Evolutionary conservation across 2,329 filamentous ascomycete genomes (phyloP).

Genomic region (Diaporthe sp.): DNA sequence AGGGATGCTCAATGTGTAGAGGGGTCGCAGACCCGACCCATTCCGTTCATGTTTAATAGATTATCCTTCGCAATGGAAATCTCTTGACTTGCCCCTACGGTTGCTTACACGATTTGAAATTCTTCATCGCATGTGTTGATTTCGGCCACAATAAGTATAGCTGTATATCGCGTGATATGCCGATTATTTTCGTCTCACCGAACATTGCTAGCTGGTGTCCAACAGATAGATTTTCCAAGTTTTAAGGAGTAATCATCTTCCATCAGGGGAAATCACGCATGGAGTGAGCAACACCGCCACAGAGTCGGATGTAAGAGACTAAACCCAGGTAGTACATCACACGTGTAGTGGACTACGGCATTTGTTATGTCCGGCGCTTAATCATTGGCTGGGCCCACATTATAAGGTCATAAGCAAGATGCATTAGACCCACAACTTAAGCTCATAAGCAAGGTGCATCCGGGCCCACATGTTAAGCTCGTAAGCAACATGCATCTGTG

Average conservation of each 20-base stretch:
- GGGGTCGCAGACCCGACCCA: too few relatives aligned
- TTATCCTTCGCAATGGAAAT: too few relatives aligned
- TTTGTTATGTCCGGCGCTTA: background rate
- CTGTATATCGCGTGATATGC: too few relatives aligned
- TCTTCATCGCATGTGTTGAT: background rate
- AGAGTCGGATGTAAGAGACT: background rate
- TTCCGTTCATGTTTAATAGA: too few relatives aligned
- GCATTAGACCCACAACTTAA: background rate
- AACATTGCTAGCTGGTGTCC: background rate
- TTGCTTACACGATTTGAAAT: background rate
- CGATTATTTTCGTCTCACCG: background rate
- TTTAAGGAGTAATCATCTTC: too few relatives aligned
- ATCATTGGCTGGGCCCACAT: conserved; percentile 1
- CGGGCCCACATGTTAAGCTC: background rate
- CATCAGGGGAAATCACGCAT: background rate
- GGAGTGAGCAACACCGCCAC: background rate
- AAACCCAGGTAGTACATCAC: too few relatives aligned
- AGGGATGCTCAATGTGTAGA: too few relatives aligned
- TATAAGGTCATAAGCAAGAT: conserved; percentile 1
- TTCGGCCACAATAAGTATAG: background rate
- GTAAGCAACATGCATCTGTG: too few relatives aligned
- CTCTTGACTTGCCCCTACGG: too few relatives aligned
- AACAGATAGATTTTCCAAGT: too few relatives aligned
- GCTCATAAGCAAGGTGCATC: background rate
- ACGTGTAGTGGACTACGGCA: background rate